Percentiles rank a stretch among this genome's conserved stretches.
Evolutionary conservation across 257 asterid species (phyloP).

Genomic region (Apocynum venetum): DNA sequence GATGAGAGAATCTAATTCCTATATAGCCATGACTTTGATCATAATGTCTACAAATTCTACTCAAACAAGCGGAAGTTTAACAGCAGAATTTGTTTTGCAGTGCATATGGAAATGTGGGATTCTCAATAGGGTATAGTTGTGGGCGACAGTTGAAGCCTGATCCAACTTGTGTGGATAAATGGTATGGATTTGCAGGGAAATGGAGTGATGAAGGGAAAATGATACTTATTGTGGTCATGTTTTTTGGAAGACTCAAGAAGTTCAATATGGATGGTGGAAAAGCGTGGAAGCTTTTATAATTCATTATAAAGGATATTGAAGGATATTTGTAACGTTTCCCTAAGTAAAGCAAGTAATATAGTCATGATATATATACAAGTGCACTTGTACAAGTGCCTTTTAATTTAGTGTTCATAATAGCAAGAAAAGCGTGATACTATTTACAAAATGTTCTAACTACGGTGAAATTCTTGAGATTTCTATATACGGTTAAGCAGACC

Average conservation of each 20-base stretch:
- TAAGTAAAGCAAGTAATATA: neutral
- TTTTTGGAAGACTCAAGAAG: slow-evolving; percentile 63
- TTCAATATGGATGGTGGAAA: slow-evolving; percentile 58
- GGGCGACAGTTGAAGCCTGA: slow-evolving; percentile 38
- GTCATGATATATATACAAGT: neutral
- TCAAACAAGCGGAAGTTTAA: neutral
- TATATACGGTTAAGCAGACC: no score
- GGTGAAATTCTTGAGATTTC: no score
- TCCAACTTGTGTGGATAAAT: slow-evolving; percentile 45
- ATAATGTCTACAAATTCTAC: neutral
- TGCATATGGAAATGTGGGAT: slow-evolving; percentile 84
- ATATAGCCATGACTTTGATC: no score
- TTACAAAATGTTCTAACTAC: no score
- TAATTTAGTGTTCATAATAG: neutral
- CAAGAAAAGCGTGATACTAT: no score
- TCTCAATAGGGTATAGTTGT: slow-evolving; percentile 69
- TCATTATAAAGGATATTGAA: neutral
- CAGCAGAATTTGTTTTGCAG: slow-evolving; percentile 25
- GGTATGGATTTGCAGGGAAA: slow-evolving; percentile 65
- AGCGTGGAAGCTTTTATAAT: slow-evolving; percentile 57
- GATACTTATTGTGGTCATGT: slow-evolving; percentile 53
- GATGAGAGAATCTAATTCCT: no score
- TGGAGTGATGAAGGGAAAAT: slow-evolving; percentile 71
- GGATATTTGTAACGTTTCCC: no score
- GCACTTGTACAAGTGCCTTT: no score